phyloP scores from a whole-genome alignment of 2,329 filamentous ascomycete genomes.

The Piedraia hortae region DNA sequence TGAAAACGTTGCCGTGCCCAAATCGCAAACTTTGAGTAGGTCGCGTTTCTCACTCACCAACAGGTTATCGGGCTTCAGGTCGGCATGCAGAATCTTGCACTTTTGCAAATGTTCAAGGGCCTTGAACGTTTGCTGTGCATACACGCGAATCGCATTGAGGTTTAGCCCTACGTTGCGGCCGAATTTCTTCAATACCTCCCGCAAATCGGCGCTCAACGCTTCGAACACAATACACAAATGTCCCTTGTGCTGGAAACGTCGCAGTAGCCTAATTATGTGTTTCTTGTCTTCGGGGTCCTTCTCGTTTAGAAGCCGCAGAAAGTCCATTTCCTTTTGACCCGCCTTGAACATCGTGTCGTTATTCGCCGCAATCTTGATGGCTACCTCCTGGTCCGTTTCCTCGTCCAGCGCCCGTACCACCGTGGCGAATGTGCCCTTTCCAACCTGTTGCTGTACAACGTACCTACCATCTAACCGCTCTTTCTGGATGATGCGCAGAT shows the following conservation, averaged over 20 bases:
- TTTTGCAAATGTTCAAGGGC: constrained; percentile 68
- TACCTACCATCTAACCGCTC: constrained; percentile 77
- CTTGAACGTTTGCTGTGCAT: constrained; percentile 83
- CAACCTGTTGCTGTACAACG: constrained; percentile 62
- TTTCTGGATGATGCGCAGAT: constrained; percentile 82
- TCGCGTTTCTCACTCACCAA: constrained; percentile 63
- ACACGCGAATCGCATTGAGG: constrained; percentile 58
- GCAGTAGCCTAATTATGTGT: constrained; percentile 68
- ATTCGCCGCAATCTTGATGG: constrained; percentile 92
- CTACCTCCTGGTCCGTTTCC: constrained; percentile 42
- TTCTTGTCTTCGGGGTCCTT: constrained; percentile 73
- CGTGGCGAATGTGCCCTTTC: constrained; percentile 87
- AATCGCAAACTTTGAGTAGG: constrained; percentile 76
- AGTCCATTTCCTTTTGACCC: constrained; percentile 80
- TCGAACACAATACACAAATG: constrained; percentile 96
- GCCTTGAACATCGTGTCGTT: constrained; percentile 53
- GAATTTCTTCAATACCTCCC: constrained; percentile 86
- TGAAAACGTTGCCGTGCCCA: constrained; percentile 82
- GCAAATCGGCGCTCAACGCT: constrained; percentile 70
- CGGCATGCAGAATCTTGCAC: constrained; percentile 81
- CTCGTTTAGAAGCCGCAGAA: constrained; percentile 62
- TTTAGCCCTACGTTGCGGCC: constrained; percentile 86
- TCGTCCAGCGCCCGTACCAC: constrained; percentile 74
- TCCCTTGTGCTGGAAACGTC: constrained; percentile 76
- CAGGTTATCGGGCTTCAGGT: constrained; percentile 95